phyloP scores from a whole-genome alignment of 2,329 filamentous ascomycete genomes.

The Catunica adiposa region DNA sequence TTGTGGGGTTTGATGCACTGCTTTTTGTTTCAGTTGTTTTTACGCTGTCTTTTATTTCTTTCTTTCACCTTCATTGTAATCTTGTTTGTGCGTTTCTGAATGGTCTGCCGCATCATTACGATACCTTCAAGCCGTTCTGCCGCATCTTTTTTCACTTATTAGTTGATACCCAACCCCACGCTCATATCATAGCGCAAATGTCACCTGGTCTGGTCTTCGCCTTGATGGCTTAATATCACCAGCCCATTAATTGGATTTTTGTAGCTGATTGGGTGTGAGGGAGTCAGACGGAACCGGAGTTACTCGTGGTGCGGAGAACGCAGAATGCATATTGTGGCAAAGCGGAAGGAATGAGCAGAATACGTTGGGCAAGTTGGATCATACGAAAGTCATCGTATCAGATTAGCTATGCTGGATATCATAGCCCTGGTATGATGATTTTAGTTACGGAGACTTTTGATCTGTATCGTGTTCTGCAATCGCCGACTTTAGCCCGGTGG shows the following conservation, averaged over 20 bases:
- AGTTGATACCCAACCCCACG: constrained; percentile 4
- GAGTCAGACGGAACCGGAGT: background rate
- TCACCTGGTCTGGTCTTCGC: background rate
- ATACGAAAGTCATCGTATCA: background rate
- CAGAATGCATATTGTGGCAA: constrained; percentile 14
- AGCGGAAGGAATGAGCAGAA: constrained; percentile 2
- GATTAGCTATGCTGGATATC: constrained; percentile 3
- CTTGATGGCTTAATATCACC: constrained; percentile 7
- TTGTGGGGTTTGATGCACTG: background rate
- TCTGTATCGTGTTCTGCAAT: constrained; percentile 3
- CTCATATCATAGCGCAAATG: background rate
- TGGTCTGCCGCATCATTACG: background rate
- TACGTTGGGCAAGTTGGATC: background rate
- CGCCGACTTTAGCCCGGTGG: constrained; percentile 10
- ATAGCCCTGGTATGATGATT: background rate
- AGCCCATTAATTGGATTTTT: background rate
- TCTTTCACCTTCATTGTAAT: constrained; percentile 1
- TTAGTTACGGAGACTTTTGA: constrained; percentile 22
- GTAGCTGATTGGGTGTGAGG: background rate
- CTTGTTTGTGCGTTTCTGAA: constrained; percentile 9
- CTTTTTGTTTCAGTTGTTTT: background rate
- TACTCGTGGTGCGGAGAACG: background rate
- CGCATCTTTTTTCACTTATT: constrained; percentile 1
- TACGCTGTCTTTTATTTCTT: constrained; percentile 1
- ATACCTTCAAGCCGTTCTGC: background rate